phyloP scores from a whole-genome alignment of 148 eudicot genomes.

The Camellia sinensis region DNA sequence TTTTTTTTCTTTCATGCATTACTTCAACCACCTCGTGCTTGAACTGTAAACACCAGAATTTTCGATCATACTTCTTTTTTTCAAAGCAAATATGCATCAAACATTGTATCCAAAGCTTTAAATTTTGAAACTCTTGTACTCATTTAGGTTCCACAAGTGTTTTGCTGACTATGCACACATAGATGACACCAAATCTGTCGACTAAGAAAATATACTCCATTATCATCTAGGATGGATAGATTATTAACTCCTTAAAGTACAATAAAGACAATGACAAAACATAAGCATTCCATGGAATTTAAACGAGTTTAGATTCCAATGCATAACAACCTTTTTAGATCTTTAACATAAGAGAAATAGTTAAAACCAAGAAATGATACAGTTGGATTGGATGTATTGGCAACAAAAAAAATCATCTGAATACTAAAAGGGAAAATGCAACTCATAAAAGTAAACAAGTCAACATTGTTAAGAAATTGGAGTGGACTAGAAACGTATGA shows the following conservation, averaged over 20 bases:
- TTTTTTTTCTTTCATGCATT: too few relatives aligned
- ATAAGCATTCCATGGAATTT: background rate
- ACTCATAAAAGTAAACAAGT: background rate
- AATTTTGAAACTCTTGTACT: too few relatives aligned
- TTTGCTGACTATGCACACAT: too few relatives aligned
- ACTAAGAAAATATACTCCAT: too few relatives aligned
- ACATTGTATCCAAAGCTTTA: too few relatives aligned
- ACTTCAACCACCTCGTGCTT: too few relatives aligned
- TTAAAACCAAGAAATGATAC: constrained; percentile 1
- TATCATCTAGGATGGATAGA: background rate
- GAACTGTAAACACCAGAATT: too few relatives aligned
- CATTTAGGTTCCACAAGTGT: too few relatives aligned
- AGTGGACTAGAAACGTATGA: background rate
- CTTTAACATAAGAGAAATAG: background rate
- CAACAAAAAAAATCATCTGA: background rate
- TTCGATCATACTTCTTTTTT: too few relatives aligned
- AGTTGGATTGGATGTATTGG: background rate
- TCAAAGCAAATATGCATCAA: too few relatives aligned
- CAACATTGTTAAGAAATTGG: background rate
- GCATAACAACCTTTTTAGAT: background rate
- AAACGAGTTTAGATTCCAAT: background rate
- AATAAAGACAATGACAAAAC: background rate
- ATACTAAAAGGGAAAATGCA: background rate
- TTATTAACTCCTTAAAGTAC: background rate
- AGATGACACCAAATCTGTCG: too few relatives aligned